Evolutionary conservation across 208 protist species (phyloP).

Genomic region (Trypanosoma cruzi): DNA sequence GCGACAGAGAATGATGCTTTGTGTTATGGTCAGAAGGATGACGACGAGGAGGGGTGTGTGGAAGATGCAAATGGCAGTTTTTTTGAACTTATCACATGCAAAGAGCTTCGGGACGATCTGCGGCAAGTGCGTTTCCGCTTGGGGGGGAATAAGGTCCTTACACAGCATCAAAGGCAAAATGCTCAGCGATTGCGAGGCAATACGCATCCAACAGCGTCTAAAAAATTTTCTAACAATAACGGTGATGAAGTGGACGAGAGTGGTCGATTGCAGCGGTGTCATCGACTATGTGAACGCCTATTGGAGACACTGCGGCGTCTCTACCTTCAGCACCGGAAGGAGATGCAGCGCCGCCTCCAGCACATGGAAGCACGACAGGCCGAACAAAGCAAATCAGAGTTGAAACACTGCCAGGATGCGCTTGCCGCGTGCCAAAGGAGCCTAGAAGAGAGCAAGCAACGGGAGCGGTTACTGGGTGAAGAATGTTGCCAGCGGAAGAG

Average conservation of each 20-base stretch:
- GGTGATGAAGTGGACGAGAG: constrained; percentile 2
- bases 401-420: constrained; percentile 25
- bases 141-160: neutral
- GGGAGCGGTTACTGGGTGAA: constrained; percentile 1
- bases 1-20: neutral
- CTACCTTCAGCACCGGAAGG: constrained; percentile 8
- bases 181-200: neutral
- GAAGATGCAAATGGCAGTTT: constrained; percentile 16
- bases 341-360: constrained; percentile 2
- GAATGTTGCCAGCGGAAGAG: constrained; percentile 14
- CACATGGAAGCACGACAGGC: constrained; percentile 4
- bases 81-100: constrained; percentile 9
- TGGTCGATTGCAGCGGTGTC: constrained; percentile 10
- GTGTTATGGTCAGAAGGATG: neutral
- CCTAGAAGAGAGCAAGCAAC: constrained; percentile 22
- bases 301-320: constrained; percentile 19
- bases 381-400: constrained; percentile 9
- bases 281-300: constrained; percentile 12
- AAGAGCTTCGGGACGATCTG: constrained; percentile 16
- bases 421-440: constrained; percentile 31
- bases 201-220: neutral
- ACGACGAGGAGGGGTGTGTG: constrained; percentile 15
- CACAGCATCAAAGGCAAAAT: neutral
- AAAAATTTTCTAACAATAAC: neutral
- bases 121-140: neutral